Conservation (phyloP, 2,329 filamentous ascomycete genomes). For the Pyrenophora tritici-repentis region DNA sequence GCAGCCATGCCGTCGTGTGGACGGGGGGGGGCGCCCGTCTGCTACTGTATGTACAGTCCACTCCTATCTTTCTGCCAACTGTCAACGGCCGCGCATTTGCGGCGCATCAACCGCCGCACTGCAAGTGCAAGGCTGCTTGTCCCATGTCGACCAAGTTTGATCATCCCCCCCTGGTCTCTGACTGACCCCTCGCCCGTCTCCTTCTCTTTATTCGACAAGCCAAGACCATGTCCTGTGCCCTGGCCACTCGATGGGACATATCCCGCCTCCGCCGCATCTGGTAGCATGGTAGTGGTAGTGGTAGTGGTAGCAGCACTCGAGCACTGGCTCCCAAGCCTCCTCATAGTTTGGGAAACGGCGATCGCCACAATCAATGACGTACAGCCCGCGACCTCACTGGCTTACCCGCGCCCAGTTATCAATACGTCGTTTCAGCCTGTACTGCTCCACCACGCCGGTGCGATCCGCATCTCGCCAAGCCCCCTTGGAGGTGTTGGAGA, state of each 20-base stretch:
- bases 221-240: no score
- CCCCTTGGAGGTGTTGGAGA: background rate
- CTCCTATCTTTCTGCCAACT: no score
- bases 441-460: constrained; percentile 18
- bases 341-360: constrained; percentile 24
- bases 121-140: background rate
- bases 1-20: no score
- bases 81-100: no score
- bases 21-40: no score
- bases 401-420: constrained; percentile 12
- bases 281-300: no score
- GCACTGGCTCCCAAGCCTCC: no score
- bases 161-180: constrained; percentile 22
- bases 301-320: no score
- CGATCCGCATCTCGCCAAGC: constrained; percentile 18
- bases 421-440: constrained; percentile 15
- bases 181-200: constrained; percentile 8
- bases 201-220: constrained; percentile 20
- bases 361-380: constrained; percentile 34
- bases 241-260: constrained; percentile 8
- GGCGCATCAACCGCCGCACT: background rate
- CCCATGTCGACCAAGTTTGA: constrained; percentile 26
- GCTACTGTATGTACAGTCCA: no score
- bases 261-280: constrained; percentile 9
- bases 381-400: constrained; percentile 15